Evolutionary conservation across 768 basidiomycete genomes (phyloP).

Genomic region (Serendipita sp.): DNA sequence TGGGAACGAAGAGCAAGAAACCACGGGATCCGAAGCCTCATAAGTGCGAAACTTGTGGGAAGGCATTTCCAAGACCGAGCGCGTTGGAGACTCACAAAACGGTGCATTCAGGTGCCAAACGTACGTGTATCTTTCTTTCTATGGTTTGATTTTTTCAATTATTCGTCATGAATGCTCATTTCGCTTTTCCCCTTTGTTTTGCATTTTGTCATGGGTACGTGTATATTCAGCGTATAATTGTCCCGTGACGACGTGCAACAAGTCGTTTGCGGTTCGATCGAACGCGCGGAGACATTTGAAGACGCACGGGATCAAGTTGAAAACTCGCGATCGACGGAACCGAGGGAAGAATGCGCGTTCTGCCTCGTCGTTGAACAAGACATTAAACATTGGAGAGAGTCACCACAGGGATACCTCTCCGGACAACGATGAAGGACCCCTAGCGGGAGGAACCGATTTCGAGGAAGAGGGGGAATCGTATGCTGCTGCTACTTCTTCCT

Average conservation of each 20-base stretch:
- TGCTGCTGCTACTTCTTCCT: too few species aligned
- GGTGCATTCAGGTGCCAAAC: conserved; percentile 1
- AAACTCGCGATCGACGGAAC: background rate
- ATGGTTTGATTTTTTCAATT: too few species aligned
- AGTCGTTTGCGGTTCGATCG: conserved; percentile 61
- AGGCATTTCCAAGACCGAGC: background rate
- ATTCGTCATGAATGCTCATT: background rate
- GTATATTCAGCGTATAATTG: conserved; percentile 28
- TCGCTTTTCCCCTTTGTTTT: background rate
- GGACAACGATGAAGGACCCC: background rate
- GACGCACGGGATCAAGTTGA: conserved; percentile 42
- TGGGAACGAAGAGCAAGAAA: background rate
- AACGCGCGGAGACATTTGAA: conserved; percentile 69
- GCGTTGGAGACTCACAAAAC: background rate
- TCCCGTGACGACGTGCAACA: conserved; percentile 41
- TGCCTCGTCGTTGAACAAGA: background rate
- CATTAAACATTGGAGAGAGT: background rate
- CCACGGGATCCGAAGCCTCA: background rate
- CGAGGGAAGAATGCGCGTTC: background rate
- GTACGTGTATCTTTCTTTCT: background rate
- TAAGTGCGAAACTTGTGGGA: background rate
- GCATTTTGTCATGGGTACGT: background rate
- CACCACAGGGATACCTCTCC: background rate
- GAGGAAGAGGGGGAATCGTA: background rate
- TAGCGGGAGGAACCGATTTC: background rate